Evolutionary conservation across 1,284 basidiomycete genomes (phyloP).

Genomic region (Cutaneotrichosporon spelunceum): DNA sequence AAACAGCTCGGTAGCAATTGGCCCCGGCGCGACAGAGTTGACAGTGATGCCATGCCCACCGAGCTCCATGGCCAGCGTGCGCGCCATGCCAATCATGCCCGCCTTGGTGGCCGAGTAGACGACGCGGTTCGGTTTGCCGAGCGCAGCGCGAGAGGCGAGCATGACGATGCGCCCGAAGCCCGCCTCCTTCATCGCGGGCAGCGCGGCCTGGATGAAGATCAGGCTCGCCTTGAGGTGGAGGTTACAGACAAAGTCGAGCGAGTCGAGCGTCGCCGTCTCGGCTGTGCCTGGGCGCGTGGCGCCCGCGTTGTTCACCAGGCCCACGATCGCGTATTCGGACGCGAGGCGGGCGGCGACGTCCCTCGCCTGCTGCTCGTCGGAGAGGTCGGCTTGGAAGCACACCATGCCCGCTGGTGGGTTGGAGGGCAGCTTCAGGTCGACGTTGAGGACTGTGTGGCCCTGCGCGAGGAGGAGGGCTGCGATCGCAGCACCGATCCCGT

Average conservation of each 20-base stretch:
- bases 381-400: conserved; percentile 16
- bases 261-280: conserved; percentile 21
- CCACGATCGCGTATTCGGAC: conserved; percentile 9
- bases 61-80: conserved; percentile 62
- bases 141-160: conserved; percentile 19
- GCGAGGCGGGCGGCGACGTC: conserved; percentile 8
- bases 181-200: conserved; percentile 13
- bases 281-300: conserved; percentile 25
- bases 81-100: conserved; percentile 72
- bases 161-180: conserved; percentile 22
- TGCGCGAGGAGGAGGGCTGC: conserved; percentile 55
- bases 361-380: conserved; percentile 5
- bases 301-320: conserved; percentile 26
- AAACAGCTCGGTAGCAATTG: conserved; percentile 73
- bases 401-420: conserved; percentile 59
- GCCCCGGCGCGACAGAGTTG: conserved; percentile 82
- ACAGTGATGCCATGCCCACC: conserved; percentile 79
- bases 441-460: conserved; percentile 57
- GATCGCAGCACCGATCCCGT: conserved; percentile 49
- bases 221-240: conserved; percentile 60
- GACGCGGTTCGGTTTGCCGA: conserved; percentile 61
- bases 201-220: conserved; percentile 11
- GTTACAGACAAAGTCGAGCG: conserved; percentile 64
- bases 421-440: conserved; percentile 60
- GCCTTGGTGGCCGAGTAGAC: conserved; percentile 87